Conservation (phyloP, 2,329 filamentous ascomycete genomes). For the Cryoendolithus antarcticus region DNA sequence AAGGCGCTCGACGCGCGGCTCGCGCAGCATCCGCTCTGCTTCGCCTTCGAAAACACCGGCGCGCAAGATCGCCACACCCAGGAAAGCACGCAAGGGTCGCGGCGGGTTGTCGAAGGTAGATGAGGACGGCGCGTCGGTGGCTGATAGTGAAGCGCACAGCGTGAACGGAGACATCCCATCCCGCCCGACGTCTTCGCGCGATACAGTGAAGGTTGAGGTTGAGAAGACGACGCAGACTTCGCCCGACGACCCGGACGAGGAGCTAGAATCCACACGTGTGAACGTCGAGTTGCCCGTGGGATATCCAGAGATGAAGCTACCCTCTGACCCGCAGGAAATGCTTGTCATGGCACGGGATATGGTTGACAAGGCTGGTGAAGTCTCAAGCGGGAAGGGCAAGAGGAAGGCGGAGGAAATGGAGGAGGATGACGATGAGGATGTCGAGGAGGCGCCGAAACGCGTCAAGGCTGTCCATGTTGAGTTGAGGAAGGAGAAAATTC, state of each 20-base stretch:
- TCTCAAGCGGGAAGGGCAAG: slow-evolving; percentile 42
- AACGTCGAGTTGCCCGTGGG: slow-evolving; percentile 63
- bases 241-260: slow-evolving; percentile 47
- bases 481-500: slow-evolving; percentile 72
- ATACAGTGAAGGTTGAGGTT: slow-evolving; percentile 56
- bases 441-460: slow-evolving; percentile 46
- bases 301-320: slow-evolving; percentile 53
- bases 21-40: slow-evolving; percentile 46
- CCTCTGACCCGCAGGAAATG: slow-evolving; percentile 71
- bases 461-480: slow-evolving; percentile 64
- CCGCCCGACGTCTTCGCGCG: slow-evolving; percentile 12
- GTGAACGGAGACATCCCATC: slow-evolving; percentile 11
- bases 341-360: slow-evolving; percentile 77
- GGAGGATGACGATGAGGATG: slow-evolving; percentile 35
- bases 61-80: slow-evolving; percentile 39
- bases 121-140: slow-evolving; percentile 14
- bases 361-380: slow-evolving; percentile 59
- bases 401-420: slow-evolving; percentile 61
- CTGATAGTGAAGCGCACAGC: slow-evolving; percentile 10
- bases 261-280: slow-evolving; percentile 60
- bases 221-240: slow-evolving; percentile 48
- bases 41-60: slow-evolving; percentile 33
- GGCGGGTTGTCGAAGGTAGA: slow-evolving; percentile 19
- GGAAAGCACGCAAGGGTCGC: slow-evolving; percentile 37
- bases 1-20: slow-evolving; percentile 22